These are phyloP conservation scores for Vicia villosa DNA, from an alignment of 306 rosid genomes.

Conservation along the genomic window DNA sequence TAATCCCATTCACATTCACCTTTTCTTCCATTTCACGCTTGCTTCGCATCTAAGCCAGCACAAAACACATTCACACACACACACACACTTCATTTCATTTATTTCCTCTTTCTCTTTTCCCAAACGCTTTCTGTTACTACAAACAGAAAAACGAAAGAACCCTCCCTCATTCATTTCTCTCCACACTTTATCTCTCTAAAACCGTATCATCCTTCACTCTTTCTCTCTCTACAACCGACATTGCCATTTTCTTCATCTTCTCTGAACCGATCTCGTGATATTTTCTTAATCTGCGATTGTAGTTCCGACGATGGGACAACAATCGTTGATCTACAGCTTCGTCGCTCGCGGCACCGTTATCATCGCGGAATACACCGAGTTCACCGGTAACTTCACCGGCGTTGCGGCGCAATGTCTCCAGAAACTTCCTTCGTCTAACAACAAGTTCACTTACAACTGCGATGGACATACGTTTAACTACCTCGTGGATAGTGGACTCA, in stretches of 20 bases:
- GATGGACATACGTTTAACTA: constrained; percentile 94
- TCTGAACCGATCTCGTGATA: constrained; percentile 11
- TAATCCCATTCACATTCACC: constrained; percentile 6
- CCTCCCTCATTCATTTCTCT: neutral
- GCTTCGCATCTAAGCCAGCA: constrained; percentile 63
- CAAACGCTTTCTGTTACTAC: constrained; percentile 19
- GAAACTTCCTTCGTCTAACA: constrained; percentile 81
- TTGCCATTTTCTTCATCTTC: constrained; percentile 1
- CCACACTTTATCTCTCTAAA: constrained; percentile 26
- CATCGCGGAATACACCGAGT: constrained; percentile 83
- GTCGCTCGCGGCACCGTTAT: constrained; percentile 86
- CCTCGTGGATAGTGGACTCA: constrained; percentile 88
- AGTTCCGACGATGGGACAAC: constrained; percentile 82
- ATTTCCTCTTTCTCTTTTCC: neutral
- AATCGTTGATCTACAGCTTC: constrained; percentile 93
- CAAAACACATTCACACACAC: too few relatives aligned
- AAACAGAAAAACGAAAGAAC: constrained; percentile 15
- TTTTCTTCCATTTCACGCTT: constrained; percentile 47
- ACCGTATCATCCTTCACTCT: neutral
- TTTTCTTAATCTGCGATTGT: constrained; percentile 32
- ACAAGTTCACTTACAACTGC: constrained; percentile 90
- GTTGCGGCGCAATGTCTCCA: constrained; percentile 91
- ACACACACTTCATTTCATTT: constrained; percentile 2
- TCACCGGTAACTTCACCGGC: constrained; percentile 81
- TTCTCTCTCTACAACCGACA: constrained; percentile 33